Base-by-base conservation (phyloP, 1,284 basidiomycete genomes). In the Ustilago curta region DNA sequence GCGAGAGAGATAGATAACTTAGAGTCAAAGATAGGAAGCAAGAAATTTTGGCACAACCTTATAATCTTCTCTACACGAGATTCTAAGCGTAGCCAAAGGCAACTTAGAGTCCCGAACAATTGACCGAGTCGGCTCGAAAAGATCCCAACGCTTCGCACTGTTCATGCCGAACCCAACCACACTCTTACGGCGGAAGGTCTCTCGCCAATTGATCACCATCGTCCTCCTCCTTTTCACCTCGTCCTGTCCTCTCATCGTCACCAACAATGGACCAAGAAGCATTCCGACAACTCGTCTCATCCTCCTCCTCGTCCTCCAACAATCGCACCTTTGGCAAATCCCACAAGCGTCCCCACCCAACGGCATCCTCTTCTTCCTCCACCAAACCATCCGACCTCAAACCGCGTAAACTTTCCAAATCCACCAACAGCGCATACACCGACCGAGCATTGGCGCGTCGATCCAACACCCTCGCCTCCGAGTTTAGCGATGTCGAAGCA, bases 401-500 rank as follows among this genome's bases (percentile, higher is more conserved):
- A 52, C 63, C 70, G 2, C 55, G 39, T 32, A 61, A 64, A n/a
- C 43, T 56, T 31, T 8, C 43, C 37, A 39, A 52, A 27, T n/a
- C 50, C 2, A 14, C 25, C 11, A 18, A 27, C 11, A 27, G 32
- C 16, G 7, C 4, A 48, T 79, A 77, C 39, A 40, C 69, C 53
- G 75, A 79, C 37, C 69, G 76, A 7, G 75, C 74, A 11, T 72
- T 66, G 12, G 64, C 76, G 27, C 76, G 70, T 32, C 58, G 76
- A 0, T 48, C 59, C 4, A 70, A 67, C 11, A 44, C 19, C 7
- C 21, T 37, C 9, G 9, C 40, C 35, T 52, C 67, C 47, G 78
- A 80, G 21, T 77, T 64, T 47, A 43, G 32, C 49, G 80, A 94
- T 90, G 90, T 93, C 29, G 93, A 94, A 85, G 89, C 91, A 18